Percentiles rank a stretch among this genome's conserved stretches.
phyloP scores from a whole-genome alignment of 2,329 filamentous ascomycete species.

The Pseudogymnoascus sp. region DNA sequence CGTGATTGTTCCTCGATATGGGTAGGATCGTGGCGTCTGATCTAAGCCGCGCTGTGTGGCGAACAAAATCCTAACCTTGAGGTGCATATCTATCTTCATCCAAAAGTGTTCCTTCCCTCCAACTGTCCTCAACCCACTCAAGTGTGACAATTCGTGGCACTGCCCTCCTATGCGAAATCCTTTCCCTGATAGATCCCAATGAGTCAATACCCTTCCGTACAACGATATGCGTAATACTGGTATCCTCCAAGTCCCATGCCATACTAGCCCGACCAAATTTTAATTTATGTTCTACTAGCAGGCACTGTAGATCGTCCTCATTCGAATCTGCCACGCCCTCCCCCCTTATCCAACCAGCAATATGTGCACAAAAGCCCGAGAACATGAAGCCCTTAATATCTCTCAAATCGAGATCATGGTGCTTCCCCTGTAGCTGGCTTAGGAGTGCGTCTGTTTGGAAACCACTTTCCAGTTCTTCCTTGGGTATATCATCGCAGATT shows the following conservation, averaged over 20 bases:
- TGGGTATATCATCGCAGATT: constrained; percentile 42
- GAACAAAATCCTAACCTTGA: neutral
- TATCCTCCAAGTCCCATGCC: constrained; percentile 40
- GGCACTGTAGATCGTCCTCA: constrained; percentile 26
- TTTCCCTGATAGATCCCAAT: constrained; percentile 30
- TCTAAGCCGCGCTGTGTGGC: neutral
- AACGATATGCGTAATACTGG: constrained; percentile 63
- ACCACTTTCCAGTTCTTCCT: constrained; percentile 30
- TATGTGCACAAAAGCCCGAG: constrained; percentile 32
- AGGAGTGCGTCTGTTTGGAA: constrained; percentile 42
- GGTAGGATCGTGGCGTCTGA: neutral
- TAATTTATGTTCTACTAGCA: constrained; percentile 48
- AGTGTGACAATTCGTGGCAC: constrained; percentile 62
- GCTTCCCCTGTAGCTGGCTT: constrained; percentile 46
- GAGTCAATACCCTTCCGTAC: constrained; percentile 33
- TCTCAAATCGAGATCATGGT: constrained; percentile 38
- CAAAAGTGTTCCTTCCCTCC: constrained; percentile 67
- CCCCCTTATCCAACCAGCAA: constrained; percentile 30
- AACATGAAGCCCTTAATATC: constrained; percentile 46
- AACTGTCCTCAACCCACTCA: constrained; percentile 72
- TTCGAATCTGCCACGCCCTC: neutral
- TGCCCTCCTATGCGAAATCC: constrained; percentile 36
- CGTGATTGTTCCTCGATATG: neutral
- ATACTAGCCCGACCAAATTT: constrained; percentile 61
- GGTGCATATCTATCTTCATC: constrained; percentile 61